A percentile compares a stretch with the other conserved stretches of the same genome.
These are phyloP conservation scores for Mycena citricolor DNA, from an alignment of 1,284 basidiomycete genomes.

Conservation along the genomic window DNA sequence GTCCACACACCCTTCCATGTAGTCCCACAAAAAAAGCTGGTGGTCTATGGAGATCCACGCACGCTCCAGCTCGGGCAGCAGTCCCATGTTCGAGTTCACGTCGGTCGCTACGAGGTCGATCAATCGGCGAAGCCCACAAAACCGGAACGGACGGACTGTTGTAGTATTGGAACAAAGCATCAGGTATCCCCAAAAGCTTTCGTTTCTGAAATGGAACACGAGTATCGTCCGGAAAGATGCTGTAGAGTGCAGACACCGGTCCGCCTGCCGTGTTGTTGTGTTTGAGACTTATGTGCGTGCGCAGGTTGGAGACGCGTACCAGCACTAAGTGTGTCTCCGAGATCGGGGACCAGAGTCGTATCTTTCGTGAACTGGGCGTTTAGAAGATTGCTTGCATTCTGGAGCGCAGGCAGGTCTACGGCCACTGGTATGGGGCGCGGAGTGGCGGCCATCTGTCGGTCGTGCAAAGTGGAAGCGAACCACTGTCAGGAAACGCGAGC, in stretches of 20 bases:
- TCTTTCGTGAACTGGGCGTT: slow-evolving; percentile 71
- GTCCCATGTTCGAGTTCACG: slow-evolving; percentile 77
- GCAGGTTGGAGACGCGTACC: slow-evolving; percentile 39
- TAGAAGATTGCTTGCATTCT: slow-evolving; percentile 63
- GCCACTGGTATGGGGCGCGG: slow-evolving; percentile 34
- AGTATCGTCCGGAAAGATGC: slow-evolving; percentile 72
- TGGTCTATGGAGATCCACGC: slow-evolving; percentile 97
- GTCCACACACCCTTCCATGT: slow-evolving; percentile 77
- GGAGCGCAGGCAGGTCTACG: slow-evolving; percentile 61
- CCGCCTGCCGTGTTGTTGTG: slow-evolving; percentile 47
- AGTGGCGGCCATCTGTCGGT: slow-evolving; percentile 21
- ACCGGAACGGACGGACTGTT: slow-evolving; percentile 53
- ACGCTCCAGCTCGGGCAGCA: slow-evolving; percentile 91
- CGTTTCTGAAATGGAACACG: slow-evolving; percentile 81
- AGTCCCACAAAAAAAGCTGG: slow-evolving; percentile 96
- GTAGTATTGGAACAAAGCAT: slow-evolving; percentile 78
- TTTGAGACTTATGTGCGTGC: slow-evolving; percentile 9
- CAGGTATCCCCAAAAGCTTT: slow-evolving; percentile 78
- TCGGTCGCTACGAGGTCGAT: slow-evolving; percentile 45
- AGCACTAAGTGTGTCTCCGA: slow-evolving; percentile 61
- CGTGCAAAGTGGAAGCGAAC: not conserved
- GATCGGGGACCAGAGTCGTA: slow-evolving; percentile 68
- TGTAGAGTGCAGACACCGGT: slow-evolving; percentile 74
- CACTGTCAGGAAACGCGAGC: too few relatives aligned
- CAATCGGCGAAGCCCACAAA: slow-evolving; percentile 21